A percentile compares a stretch with the other conserved stretches of the same genome.
Conservation (phyloP, 2,329 filamentous ascomycete genomes). For the Botrytis cinerea region DNA sequence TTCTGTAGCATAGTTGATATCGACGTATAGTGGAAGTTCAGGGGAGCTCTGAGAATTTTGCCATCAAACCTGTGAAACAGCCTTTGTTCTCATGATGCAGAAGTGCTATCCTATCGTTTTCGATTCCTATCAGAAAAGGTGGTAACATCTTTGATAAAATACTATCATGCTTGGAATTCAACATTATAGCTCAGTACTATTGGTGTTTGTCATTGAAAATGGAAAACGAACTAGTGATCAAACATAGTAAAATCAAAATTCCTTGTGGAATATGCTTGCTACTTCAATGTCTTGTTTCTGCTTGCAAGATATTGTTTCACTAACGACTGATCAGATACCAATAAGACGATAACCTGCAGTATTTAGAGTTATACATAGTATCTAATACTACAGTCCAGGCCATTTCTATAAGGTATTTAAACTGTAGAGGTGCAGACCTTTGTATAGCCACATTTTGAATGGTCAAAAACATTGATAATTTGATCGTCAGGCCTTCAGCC, state of each 20-base stretch:
- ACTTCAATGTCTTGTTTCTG: not conserved
- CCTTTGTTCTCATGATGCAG: no score
- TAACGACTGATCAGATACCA: not conserved
- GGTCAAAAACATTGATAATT: no score
- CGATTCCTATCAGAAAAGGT: not conserved
- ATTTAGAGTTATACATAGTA: fast-evolving
- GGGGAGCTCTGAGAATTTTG: no score
- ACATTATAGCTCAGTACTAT: not conserved
- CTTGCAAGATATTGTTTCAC: not conserved
- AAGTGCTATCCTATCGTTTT: no score
- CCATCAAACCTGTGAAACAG: no score
- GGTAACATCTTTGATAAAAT: not conserved
- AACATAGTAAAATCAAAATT: not conserved
- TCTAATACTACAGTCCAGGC: not conserved
- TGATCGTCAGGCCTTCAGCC: not conserved
- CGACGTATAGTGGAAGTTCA: no score
- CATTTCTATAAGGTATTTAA: not conserved
- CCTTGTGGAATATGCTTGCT: not conserved
- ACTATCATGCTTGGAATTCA: not conserved
- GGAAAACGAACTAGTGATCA: fast-evolving
- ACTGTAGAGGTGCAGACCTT: not conserved
- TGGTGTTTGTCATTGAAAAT: not conserved
- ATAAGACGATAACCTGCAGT: not conserved
- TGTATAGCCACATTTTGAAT: not conserved
- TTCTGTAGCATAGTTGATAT: no score